phyloP scores from a whole-genome alignment of 345 rosid genomes.

The Eucalyptus rudis region DNA sequence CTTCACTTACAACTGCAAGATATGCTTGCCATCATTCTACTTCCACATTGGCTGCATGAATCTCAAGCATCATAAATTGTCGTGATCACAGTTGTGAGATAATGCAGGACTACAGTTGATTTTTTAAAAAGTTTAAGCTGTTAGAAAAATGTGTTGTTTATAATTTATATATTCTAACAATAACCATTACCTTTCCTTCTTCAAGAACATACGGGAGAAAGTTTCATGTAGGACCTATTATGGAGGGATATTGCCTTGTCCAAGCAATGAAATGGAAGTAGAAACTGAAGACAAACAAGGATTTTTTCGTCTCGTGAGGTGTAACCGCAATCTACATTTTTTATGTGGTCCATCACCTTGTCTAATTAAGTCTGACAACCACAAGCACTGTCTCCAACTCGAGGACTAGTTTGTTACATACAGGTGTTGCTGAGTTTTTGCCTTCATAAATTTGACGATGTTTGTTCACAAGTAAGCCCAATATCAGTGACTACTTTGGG shows the following conservation, averaged over 20 bases:
- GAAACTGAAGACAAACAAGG: not conserved
- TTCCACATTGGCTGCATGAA: no score
- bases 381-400: not conserved
- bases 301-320: not conserved
- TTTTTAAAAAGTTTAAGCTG: no score
- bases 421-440: not conserved
- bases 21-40: no score
- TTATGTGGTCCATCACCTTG: not conserved
- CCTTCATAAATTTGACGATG: not conserved
- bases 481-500: not conserved
- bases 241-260: not conserved
- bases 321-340: not conserved
- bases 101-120: rapidly evolving
- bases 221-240: not conserved
- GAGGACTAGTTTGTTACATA: not conserved
- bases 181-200: not conserved
- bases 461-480: not conserved
- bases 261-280: not conserved
- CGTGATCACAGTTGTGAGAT: no score
- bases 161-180: no score
- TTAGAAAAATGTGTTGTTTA: no score
- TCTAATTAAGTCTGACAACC: not conserved
- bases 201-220: not conserved
- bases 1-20: no score
- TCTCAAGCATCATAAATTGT: no score